Conservation (phyloP, 176 grass and related monocot species). For the Canna indica region DNA sequence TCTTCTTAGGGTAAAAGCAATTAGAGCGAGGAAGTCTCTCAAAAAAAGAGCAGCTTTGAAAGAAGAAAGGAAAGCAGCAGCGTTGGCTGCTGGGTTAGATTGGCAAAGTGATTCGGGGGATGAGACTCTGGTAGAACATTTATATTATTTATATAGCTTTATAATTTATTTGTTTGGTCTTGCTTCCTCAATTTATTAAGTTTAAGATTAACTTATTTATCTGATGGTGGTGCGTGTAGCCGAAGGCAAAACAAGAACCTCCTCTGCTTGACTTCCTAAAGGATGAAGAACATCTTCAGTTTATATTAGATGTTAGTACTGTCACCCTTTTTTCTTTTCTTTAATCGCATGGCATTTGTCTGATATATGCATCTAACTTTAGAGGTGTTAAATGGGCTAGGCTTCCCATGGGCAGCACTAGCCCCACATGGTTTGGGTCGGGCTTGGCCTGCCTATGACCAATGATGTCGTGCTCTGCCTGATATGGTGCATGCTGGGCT, state of each 20-base stretch:
- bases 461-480: no score
- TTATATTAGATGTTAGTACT: conserved; percentile 63
- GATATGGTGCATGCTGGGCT: no score
- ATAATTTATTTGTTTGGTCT: background rate
- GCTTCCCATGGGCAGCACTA: no score
- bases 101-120: conserved; percentile 48
- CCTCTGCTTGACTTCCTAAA: conserved; percentile 60
- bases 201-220: background rate
- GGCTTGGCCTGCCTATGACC: no score
- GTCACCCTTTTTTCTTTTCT: background rate
- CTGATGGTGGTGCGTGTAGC: conserved; percentile 24
- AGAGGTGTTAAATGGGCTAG: no score
- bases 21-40: conserved; percentile 74
- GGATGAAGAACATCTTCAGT: conserved; percentile 49
- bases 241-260: conserved; percentile 60
- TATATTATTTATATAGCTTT: background rate
- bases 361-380: background rate
- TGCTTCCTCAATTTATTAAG: background rate
- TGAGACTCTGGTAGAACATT: conserved; percentile 23
- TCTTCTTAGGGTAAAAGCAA: conserved; percentile 49
- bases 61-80: conserved; percentile 39
- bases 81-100: conserved; percentile 35
- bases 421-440: no score
- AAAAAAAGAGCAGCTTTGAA: conserved; percentile 55
- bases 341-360: background rate